These are phyloP conservation scores for Tricholoma furcatifolium DNA, from an alignment of 768 basidiomycete species.

Conservation along the genomic window DNA sequence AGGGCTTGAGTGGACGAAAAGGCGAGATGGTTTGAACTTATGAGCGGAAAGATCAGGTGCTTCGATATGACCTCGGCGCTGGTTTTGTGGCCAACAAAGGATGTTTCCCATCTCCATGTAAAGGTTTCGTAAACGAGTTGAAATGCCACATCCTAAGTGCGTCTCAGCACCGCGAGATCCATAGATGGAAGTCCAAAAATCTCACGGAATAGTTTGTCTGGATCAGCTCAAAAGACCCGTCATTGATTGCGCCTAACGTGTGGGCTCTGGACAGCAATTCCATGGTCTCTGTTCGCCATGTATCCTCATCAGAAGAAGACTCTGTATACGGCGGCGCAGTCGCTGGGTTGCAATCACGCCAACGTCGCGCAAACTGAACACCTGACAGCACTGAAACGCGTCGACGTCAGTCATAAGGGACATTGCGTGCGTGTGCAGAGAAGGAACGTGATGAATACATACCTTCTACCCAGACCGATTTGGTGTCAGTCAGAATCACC, in stretches of 20 bases:
- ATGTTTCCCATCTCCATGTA: slow-evolving; percentile 81
- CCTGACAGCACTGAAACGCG: slow-evolving; percentile 45
- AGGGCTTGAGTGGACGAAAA: slow-evolving; percentile 62
- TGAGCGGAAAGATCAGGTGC: slow-evolving; percentile 75
- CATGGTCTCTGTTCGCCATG: slow-evolving; percentile 57
- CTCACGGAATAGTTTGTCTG: slow-evolving; percentile 62
- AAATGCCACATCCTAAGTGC: slow-evolving; percentile 61
- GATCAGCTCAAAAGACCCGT: slow-evolving; percentile 57
- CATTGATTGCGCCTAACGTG: slow-evolving; percentile 57
- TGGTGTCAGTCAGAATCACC: slow-evolving; percentile 73
- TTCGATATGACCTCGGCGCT: slow-evolving; percentile 76
- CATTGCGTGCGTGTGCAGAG: not conserved
- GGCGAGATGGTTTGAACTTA: slow-evolving; percentile 67
- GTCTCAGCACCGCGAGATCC: slow-evolving; percentile 4
- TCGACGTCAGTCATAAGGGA: slow-evolving; percentile 12
- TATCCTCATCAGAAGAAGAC: slow-evolving; percentile 48
- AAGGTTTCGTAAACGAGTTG: slow-evolving; percentile 57
- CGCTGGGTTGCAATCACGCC: slow-evolving; percentile 57
- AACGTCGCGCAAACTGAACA: slow-evolving; percentile 65
- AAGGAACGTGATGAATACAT: no score
- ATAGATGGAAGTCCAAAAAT: slow-evolving; percentile 6
- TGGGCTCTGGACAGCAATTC: slow-evolving; percentile 58
- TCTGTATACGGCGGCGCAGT: slow-evolving; percentile 27
- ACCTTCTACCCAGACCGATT: slow-evolving; percentile 77
- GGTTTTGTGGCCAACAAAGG: slow-evolving; percentile 56